Conservation (phyloP, 116 monocot species). For the Posidonia oceanica region DNA sequence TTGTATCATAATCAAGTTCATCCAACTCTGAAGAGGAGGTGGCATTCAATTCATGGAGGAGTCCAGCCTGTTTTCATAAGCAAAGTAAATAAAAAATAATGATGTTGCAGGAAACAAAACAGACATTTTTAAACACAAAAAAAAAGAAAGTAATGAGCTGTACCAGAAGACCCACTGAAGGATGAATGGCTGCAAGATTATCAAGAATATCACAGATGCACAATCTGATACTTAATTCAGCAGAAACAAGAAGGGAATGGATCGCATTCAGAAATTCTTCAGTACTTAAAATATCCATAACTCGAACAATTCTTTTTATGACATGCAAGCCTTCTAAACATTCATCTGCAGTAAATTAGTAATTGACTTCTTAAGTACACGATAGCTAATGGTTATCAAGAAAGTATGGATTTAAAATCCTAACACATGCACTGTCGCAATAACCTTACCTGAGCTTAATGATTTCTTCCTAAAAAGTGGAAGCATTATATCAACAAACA, state of each 20-base stretch:
- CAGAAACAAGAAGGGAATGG: slow-evolving; percentile 46
- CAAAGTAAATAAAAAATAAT: neutral
- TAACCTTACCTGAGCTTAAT: slow-evolving; percentile 37
- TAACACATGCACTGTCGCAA: neutral
- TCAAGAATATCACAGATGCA: slow-evolving; percentile 63
- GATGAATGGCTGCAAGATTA: slow-evolving; percentile 37
- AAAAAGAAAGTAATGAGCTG: neutral
- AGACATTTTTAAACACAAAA: slow-evolving; percentile 1
- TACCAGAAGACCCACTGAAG: slow-evolving; percentile 61
- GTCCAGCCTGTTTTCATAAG: slow-evolving; percentile 36
- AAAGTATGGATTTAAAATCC: too few species aligned
- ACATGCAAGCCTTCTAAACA: slow-evolving; percentile 65
- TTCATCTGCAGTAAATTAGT: slow-evolving; percentile 40
- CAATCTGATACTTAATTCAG: slow-evolving; percentile 29
- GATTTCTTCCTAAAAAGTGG: slow-evolving; percentile 57
- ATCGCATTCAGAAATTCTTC: slow-evolving; percentile 45
- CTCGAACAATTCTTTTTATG: slow-evolving; percentile 46
- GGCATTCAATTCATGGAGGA: slow-evolving; percentile 69
- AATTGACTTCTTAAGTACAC: too few species aligned
- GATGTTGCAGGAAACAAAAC: slow-evolving; percentile 1
- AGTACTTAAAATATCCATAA: slow-evolving; percentile 20
- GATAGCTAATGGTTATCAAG: too few species aligned
- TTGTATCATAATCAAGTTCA: slow-evolving; percentile 84
- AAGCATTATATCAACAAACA: slow-evolving; percentile 59
- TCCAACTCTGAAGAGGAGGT: slow-evolving; percentile 48